Percentiles rank a stretch among this genome's conserved stretches.
Evolutionary conservation across 2,329 filamentous ascomycete species (phyloP).

Genomic region (Penicillium sp.): DNA sequence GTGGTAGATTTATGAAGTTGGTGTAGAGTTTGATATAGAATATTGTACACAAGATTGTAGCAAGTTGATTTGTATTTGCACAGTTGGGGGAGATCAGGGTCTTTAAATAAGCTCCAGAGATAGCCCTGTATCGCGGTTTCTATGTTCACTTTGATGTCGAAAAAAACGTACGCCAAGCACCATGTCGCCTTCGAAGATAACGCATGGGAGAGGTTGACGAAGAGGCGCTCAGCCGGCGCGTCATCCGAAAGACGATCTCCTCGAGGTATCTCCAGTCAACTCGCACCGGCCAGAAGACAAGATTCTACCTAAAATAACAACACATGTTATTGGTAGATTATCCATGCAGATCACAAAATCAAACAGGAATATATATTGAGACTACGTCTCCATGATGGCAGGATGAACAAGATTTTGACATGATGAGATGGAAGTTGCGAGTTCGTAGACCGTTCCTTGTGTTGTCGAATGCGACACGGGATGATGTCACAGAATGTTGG

Average conservation of each 20-base stretch:
- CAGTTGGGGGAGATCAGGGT: background rate
- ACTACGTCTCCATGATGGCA: constrained; percentile 4
- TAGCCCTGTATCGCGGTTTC: background rate
- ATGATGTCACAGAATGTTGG: background rate
- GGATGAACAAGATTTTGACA: background rate
- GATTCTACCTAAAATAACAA: background rate
- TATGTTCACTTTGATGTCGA: background rate
- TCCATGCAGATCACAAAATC: background rate
- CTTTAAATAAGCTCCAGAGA: background rate
- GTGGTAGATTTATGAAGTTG: background rate
- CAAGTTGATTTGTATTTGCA: background rate
- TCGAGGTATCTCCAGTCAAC: background rate
- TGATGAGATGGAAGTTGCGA: background rate
- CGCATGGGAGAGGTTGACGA: constrained; percentile 6
- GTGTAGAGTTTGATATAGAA: background rate
- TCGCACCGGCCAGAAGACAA: background rate
- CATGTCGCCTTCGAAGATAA: constrained; percentile 8
- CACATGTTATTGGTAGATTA: background rate
- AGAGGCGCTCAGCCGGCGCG: constrained; percentile 16
- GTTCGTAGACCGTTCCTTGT: background rate
- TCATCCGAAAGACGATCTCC: constrained; percentile 22
- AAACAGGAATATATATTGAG: background rate
- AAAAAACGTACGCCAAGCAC: constrained; percentile 19
- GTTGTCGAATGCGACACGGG: background rate
- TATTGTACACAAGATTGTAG: background rate